Base-by-base conservation (phyloP, 768 basidiomycete species). In the Serendipita sp. region DNA sequence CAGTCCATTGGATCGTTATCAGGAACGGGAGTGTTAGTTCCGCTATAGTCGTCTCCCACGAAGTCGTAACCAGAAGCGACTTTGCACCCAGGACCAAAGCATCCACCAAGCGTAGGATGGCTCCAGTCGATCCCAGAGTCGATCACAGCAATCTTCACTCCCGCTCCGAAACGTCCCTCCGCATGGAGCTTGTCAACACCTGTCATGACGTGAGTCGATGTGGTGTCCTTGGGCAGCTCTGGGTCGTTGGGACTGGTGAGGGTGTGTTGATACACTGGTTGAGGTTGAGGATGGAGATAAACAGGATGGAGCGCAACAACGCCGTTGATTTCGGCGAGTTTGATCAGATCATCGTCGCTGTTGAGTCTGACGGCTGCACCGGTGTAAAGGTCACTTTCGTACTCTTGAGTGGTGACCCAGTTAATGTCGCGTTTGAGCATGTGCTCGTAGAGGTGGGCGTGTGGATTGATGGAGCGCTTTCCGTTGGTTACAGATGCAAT, bases 181-280 rank as follows among this genome's bases (percentile, higher is more conserved):
- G 73, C 72, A 51, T 77, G 76, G 16, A 76, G 70, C 23, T 63
- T 66, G 64, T 75, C 74, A 13, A 74, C 75, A 46, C 74, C 70
- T 46, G 60, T 67, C 67, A 70, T 67, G 38, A 60, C 48, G 45
- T 67, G 66, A 16, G 66, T 65, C 34, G 52, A 60, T 18, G 52
- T 46, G 3, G 64, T 60, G 46, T 65, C 64, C 5, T 8, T 34
- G 3, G 66, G 66, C 51, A 65, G 34, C 54, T 44, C 34, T 15
- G 64, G 36, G 18, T 64, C 64, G 34, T 65, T 35, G 3, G 51
- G 18, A 7, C 66, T 58, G 63, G 48, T 66, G 52, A 44, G 46
- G 32, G 62, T 47, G 16, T 35, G 66, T 58, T 34, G 28, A 60
- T 60, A 28, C 3, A 38, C 16, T 11, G 36, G 36, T n/a, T 41